Conservation (phyloP, 2,329 filamentous ascomycete genomes). For the Colletotrichum euphorbiae region DNA sequence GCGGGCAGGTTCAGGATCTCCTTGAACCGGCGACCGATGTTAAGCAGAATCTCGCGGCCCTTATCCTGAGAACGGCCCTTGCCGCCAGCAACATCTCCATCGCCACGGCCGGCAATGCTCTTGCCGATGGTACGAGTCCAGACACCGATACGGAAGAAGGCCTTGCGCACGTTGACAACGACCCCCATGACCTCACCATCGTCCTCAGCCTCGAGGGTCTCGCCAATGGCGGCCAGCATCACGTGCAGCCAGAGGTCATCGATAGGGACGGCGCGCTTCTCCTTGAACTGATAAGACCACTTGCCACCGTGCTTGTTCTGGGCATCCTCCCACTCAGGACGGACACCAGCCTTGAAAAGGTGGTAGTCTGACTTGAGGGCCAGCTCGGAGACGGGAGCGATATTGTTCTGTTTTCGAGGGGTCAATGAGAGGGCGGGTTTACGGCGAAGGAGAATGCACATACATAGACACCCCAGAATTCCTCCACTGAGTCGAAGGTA, state of each 20-base stretch:
- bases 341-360: conserved; percentile 97
- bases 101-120: conserved; percentile 79
- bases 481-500: conserved; percentile 97
- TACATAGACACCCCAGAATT: conserved; percentile 99
- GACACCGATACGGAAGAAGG: conserved; percentile 96
- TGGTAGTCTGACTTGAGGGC: conserved; percentile 99
- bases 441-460: conserved; percentile 51
- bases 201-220: conserved; percentile 94
- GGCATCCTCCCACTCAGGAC: conserved; percentile 97
- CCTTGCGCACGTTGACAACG: conserved; percentile 98
- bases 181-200: conserved; percentile 99
- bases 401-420: conserved; percentile 84
- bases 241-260: conserved; percentile 97
- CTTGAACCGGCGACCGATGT: conserved; percentile 93
- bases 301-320: conserved; percentile 99
- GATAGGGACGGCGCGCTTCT: conserved; percentile 91
- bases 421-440: conserved; percentile 38
- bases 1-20: conserved; percentile 84
- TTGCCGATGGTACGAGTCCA: conserved; percentile 97
- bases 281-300: conserved; percentile 98
- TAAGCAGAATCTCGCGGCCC: conserved; percentile 84
- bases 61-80: conserved; percentile 85
- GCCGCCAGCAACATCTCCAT: conserved; percentile 77
- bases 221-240: conserved; percentile 95
- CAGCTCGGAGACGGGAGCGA: conserved; percentile 93